Evolutionary conservation across 192 early-diverging fungal genomes (phyloP), one percentile per base, ranked within the genome.

Genomic region (Linderina pennispora): DNA sequence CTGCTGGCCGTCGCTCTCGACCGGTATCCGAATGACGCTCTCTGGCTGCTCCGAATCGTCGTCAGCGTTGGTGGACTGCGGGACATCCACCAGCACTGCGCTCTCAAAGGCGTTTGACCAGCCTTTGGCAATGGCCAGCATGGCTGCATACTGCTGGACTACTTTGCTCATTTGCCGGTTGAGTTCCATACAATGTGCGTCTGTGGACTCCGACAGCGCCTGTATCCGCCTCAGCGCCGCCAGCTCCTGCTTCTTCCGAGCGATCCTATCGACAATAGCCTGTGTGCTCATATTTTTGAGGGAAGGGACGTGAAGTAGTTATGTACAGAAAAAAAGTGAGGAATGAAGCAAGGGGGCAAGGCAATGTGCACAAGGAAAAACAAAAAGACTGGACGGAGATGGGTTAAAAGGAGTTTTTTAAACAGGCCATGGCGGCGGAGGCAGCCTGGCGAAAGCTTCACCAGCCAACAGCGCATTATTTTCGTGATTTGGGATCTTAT

Each of bases 51-150:
- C 68, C 1, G 61, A 48, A 14, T 72, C 68, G 26, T 71, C 67
- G 8, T 72, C 68, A 0, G 57, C 40, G 3, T 51, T 10, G 16
- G 15, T 44, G 28, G 68, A 60, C 28, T 64, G 68, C 16, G 53
- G 44, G 3, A 72, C 60, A 24, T 72, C 68, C 16, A 72, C 61
- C 17, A 72, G 56, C 15, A 57, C 52, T 0, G 68, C 52, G 41
- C 64, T 72, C 40, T 72, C 68, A 53, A 72, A 72, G 7, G 68
- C 68, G 32, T 28, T 60, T 0, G 68, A 72, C 68, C 68, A 72
- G 41, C 68, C 61, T 23, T 41, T 43, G 19, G 61, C 56, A 20
- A 72, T 56, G 6, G 34, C 45, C 25, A 72, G 53, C 21, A 72
- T 64, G 5, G 68, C 42, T 25, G 59, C 57, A 43, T 72, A 72